Percentiles rank a stretch among this genome's conserved stretches.
Evolutionary conservation across 495 filamentous ascomycete genomes (phyloP).

Genomic region (Rostrohypoxylon terebratum): DNA sequence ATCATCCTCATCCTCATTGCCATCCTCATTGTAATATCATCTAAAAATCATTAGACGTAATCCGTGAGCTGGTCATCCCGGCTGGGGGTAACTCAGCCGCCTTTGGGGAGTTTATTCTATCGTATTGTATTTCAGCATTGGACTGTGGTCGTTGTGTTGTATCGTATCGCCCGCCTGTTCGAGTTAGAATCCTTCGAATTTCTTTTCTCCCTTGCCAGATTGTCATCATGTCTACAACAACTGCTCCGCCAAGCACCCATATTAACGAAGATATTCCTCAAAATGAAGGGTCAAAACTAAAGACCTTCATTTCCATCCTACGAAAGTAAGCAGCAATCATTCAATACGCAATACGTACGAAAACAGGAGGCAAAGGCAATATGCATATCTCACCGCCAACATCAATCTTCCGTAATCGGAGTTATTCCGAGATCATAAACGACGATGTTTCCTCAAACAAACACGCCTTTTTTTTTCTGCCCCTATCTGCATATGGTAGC

Average conservation of each 20-base stretch:
- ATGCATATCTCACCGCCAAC: constrained; percentile 41
- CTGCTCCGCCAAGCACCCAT: constrained; percentile 32
- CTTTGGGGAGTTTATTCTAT: constrained; percentile 9
- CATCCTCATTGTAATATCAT: constrained; percentile 27
- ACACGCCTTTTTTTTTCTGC: not conserved
- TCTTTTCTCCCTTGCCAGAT: not conserved
- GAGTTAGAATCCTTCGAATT: constrained; percentile 9
- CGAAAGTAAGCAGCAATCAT: constrained; percentile 70
- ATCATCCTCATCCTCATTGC: not conserved
- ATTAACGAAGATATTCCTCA: constrained; percentile 70
- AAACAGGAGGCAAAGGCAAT: not conserved
- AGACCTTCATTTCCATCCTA: constrained; percentile 84
- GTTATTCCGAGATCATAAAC: constrained; percentile 19
- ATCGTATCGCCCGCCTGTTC: not conserved
- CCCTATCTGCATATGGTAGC: not conserved
- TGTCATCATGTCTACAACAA: constrained; percentile 44
- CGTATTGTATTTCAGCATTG: not conserved
- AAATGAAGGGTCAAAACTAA: constrained; percentile 85
- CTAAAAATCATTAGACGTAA: constrained; percentile 10
- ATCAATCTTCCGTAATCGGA: constrained; percentile 33
- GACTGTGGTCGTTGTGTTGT: not conserved
- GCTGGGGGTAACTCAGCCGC: constrained; percentile 32
- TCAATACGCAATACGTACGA: not conserved
- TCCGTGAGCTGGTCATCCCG: constrained; percentile 33
- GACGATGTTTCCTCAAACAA: constrained; percentile 3